Evolutionary conservation across 1,139 yeast genomes (phyloP).

Genomic region (Suhomyces terraborum): DNA sequence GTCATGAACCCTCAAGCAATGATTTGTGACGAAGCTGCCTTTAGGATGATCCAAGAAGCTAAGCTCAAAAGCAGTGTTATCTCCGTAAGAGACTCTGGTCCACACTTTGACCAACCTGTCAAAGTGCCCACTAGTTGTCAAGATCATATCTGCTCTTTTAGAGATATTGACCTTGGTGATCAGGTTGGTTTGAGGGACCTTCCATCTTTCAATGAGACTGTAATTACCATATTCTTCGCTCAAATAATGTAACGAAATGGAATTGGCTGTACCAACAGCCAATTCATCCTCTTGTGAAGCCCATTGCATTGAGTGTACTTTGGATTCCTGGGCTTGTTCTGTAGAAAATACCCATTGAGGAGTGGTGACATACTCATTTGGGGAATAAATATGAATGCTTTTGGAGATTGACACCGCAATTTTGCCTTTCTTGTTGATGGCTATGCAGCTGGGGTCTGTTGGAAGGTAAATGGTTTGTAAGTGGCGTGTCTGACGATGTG

Average conservation of each 20-base stretch:
- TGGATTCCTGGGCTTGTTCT: conserved; percentile 25
- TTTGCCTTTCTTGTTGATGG: conserved; percentile 62
- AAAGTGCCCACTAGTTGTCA: conserved; percentile 56
- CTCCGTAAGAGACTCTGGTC: conserved; percentile 75
- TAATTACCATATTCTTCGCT: conserved; percentile 44
- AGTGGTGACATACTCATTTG: conserved; percentile 45
- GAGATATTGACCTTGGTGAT: conserved; percentile 58
- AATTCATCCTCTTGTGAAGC: conserved; percentile 59
- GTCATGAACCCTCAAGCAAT: conserved; percentile 21
- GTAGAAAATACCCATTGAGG: conserved; percentile 50
- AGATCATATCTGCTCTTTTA: conserved; percentile 65
- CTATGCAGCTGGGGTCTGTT: conserved; percentile 65
- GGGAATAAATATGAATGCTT: conserved; percentile 42
- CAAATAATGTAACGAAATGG: conserved; percentile 56
- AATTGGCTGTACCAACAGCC: conserved; percentile 56
- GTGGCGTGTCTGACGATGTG: conserved; percentile 25
- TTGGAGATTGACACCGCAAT: conserved; percentile 48
- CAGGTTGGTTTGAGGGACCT: conserved; percentile 55
- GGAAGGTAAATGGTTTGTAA: conserved; percentile 79
- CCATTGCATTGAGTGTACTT: conserved; percentile 64
- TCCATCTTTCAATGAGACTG: conserved; percentile 52
- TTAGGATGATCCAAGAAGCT: conserved; percentile 65
- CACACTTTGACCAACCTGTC: conserved; percentile 77
- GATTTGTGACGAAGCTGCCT: conserved; percentile 49
- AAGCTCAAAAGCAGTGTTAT: conserved; percentile 69